Percentiles rank a stretch among this genome's conserved stretches.
Evolutionary conservation across 352 stramenopile genomes (phyloP).

Genomic region (Globisporangium viniferum): DNA sequence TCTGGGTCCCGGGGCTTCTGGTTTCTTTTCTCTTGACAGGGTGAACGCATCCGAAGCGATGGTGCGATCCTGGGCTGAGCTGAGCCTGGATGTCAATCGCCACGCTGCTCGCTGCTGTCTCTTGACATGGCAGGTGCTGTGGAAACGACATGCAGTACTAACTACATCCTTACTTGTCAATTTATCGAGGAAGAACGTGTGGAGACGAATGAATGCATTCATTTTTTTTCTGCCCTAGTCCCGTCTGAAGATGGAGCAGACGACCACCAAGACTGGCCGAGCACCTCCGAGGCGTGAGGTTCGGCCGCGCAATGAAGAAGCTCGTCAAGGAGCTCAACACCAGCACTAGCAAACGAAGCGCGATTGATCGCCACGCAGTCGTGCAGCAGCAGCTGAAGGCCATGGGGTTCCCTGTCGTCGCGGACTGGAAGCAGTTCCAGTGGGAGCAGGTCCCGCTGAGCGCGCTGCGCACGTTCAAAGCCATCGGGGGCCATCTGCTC

Average conservation of each 20-base stretch:
- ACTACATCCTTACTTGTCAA: no score
- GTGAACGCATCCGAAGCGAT: no score
- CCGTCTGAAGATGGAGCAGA: conserved; percentile 7
- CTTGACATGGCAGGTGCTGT: no score
- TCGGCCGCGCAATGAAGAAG: conserved; percentile 31
- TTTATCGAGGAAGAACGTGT: no score
- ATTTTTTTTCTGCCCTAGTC: conserved; percentile 3
- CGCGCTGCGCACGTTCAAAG: conserved; percentile 7
- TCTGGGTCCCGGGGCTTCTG: no score
- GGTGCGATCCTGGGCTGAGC: no score
- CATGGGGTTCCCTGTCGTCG: conserved; percentile 28
- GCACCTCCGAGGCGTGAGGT: conserved; percentile 32
- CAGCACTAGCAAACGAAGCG: neutral
- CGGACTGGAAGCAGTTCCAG: conserved; percentile 43
- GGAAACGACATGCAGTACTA: no score
- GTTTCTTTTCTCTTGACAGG: no score
- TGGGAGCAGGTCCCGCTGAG: conserved; percentile 10
- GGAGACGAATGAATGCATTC: no score
- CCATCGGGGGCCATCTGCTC: conserved; percentile 8
- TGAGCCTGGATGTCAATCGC: no score
- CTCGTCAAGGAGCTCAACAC: conserved; percentile 19
- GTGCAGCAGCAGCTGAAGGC: conserved; percentile 22
- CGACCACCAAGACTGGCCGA: conserved; percentile 26
- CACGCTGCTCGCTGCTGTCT: no score
- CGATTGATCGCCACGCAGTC: neutral